Percentiles rank a stretch among this genome's conserved stretches.
Conservation (phyloP, 306 rosid species). For the Quercus dentata region DNA sequence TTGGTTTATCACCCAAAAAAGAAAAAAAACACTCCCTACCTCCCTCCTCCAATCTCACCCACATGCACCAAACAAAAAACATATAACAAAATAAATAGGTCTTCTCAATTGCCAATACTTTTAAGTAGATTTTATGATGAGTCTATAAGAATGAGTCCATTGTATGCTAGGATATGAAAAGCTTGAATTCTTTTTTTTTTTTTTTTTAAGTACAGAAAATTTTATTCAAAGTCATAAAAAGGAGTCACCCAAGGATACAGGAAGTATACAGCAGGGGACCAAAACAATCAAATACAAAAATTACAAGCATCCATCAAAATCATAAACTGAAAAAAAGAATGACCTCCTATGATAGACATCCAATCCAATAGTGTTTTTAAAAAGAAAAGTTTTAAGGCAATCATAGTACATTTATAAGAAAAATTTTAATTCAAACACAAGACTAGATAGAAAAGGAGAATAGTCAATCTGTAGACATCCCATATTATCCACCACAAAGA, state of each 20-base stretch:
- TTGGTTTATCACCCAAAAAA: too few relatives aligned
- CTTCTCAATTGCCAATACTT: background rate
- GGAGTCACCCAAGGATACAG: too few relatives aligned
- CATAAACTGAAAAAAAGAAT: too few relatives aligned
- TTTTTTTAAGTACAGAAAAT: too few relatives aligned
- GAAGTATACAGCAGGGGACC: too few relatives aligned
- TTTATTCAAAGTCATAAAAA: too few relatives aligned
- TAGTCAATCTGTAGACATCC: background rate
- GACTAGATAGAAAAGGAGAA: background rate
- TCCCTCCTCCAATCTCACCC: background rate
- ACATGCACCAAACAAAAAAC: background rate
- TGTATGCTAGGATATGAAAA: background rate
- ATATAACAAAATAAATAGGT: background rate
- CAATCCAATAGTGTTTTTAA: too few relatives aligned
- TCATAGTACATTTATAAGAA: background rate
- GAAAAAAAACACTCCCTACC: background rate
- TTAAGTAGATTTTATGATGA: background rate
- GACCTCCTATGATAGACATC: too few relatives aligned
- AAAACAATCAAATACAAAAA: too few relatives aligned
- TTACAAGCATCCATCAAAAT: too few relatives aligned
- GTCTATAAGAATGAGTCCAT: background rate
- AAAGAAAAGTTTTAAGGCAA: background rate
- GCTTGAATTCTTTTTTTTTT: too few relatives aligned
- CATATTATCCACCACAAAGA: conserved; percentile 8
- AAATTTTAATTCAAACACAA: background rate